Evolutionary conservation across 257 asterid species (phyloP), one percentile per base, ranked within the genome.

Genomic region (Nicotiana otophora): DNA sequence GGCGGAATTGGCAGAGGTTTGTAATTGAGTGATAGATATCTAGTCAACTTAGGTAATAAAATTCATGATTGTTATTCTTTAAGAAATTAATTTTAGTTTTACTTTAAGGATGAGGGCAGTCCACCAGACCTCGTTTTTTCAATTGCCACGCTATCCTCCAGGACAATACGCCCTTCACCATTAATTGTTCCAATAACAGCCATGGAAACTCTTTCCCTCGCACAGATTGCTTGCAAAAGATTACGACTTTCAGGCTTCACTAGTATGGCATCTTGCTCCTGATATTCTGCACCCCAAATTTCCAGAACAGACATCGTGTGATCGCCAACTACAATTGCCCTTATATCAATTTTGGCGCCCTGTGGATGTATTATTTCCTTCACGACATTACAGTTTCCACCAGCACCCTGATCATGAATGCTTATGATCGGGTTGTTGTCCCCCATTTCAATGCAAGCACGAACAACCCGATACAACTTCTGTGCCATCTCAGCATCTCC

Each of bases 201-300:
- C 98, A 96, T 93, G 2, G 98, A 89, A 26, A 96, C 93, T 86
- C 98, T 90, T 88, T 96, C 99, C 83, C 98, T 91, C 84, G 86
- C 90, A 84, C 99, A 96, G 62, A 96, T 88, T 16, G 93, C 86
- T 86, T 89, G 90, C 84, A 96, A 68, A 76, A 91, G 84, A 11
- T 87, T 75, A 3, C 86, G 93, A 81, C 93, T 94, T 86, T 93
- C 98, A n/a, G 98, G 91, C 86, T 89, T 94, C 87, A 96, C 97
- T 91, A 96, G 86, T 83, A 96, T 94, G 42, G 99, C 99, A 82
- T 96, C 99, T 83, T 96, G 99, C 89, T 96, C 99, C 85, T 96
- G 99, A 87, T 94, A 96, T 86, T 96, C 99, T 6, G 99, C 98
- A 78, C 99, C 98, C 99, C 98, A 94, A 84, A 96, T 93, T 89